Base-by-base conservation (phyloP, 2,329 filamentous ascomycete genomes). In the Pseudogymnoascus sp. region DNA sequence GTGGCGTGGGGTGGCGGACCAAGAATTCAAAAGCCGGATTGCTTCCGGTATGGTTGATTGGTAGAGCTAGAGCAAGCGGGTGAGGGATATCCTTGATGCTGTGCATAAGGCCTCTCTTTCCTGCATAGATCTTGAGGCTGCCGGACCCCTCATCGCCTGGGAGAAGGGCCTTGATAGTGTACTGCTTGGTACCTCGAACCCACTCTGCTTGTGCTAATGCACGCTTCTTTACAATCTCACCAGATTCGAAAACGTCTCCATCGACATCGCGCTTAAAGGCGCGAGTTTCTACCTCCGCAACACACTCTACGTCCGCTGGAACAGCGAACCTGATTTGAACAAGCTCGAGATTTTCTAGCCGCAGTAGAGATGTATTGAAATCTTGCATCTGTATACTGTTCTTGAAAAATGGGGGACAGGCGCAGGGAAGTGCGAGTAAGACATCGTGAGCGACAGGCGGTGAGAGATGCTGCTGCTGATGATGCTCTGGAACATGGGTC, bases 11-110 rank as follows among this genome's bases (percentile, higher is more conserved):
- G 71, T 99, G 94, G 3, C 94, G 84, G 37, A 87, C 88, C 48
- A 96, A 81, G 73, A 97, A 99, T 61, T 96, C 90, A 72, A 96
- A 99, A 0, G 89, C 83, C 2, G 94, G 94, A 70, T 99, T 99
- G 67, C 92, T 88, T 62, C 94, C 94, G 0, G 84, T 87, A 73
- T 99, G 94, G 35, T 90, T 82, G 58, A 99, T 85, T 0, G 94
- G 92, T n/a, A 99, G 75, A 3, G 91, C 85, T 65, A 97, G 86
- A 0, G 92, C 92, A 59, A 99, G 76, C 2, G 92, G 86, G 70
- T 99, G 92, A 6, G 94, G 92, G 60, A 96, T 96, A 71, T 96
- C 90, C 72, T 94, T 94, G 77, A 94, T 92, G 64, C 89, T 95
- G 74, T 97, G 94, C 92, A 97, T 97, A 59, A 99, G 79, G 0